These are phyloP conservation scores for Monosporascus sp. DNA, from an alignment of 2,329 filamentous ascomycete genomes.

Conservation along the genomic window DNA sequence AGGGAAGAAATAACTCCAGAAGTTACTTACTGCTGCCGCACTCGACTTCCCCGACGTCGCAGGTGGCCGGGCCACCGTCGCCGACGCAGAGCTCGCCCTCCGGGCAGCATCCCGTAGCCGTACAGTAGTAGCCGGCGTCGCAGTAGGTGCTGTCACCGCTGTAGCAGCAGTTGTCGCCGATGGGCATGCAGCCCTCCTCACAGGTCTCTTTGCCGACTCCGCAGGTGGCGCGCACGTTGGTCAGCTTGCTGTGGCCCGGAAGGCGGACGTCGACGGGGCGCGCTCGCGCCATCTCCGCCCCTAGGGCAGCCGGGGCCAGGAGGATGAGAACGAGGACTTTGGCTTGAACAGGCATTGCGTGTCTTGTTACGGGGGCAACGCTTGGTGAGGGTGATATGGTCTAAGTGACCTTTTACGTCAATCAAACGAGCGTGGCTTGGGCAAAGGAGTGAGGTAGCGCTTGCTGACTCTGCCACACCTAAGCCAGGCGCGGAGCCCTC, in stretches of 20 bases:
- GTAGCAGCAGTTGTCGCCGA: constrained; percentile 14
- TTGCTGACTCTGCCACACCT: too few relatives aligned
- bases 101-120: constrained; percentile 17
- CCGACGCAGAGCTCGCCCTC: constrained; percentile 13
- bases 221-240: constrained; percentile 13
- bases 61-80: constrained; percentile 6
- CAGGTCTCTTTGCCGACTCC: constrained; percentile 9
- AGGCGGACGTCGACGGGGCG: constrained; percentile 7
- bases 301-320: constrained; percentile 9
- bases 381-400: too few relatives aligned
- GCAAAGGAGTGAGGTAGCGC: too few relatives aligned
- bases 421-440: too few relatives aligned
- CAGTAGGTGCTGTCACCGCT: constrained; percentile 20
- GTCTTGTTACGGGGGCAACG: neutral
- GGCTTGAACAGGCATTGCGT: constrained; percentile 12
- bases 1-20: too few relatives aligned
- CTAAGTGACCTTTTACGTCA: too few relatives aligned
- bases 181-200: constrained; percentile 17
- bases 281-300: constrained; percentile 6
- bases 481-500: too few relatives aligned
- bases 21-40: constrained; percentile 16
- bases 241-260: constrained; percentile 9
- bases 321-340: constrained; percentile 13
- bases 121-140: constrained; percentile 13
- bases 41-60: constrained; percentile 7